Evolutionary conservation across 139 green algal genomes (phyloP).

Genomic region (Eudorina sp.): DNA sequence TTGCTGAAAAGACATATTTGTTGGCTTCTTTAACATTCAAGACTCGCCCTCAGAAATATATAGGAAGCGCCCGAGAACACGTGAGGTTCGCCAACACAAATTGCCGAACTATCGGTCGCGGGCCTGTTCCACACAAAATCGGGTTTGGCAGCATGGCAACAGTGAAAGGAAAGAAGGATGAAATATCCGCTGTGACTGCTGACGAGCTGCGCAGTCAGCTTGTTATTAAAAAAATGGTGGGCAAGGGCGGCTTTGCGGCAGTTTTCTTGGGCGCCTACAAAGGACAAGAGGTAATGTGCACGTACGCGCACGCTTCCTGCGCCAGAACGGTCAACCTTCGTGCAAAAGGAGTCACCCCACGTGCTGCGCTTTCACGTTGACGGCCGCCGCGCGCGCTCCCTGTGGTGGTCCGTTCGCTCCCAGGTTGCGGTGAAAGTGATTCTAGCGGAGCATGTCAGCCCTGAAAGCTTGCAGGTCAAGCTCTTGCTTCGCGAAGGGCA

Average conservation of each 20-base stretch:
- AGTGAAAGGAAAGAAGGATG: slow-evolving; percentile 15
- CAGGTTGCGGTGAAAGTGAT: slow-evolving; percentile 43
- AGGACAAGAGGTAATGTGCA: slow-evolving; percentile 12
- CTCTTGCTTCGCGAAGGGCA: slow-evolving; percentile 32
- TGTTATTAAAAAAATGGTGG: slow-evolving; percentile 2
- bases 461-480: slow-evolving; percentile 10
- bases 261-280: slow-evolving; percentile 29
- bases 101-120: too few species aligned
- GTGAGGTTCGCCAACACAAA: too few species aligned
- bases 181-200: background rate
- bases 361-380: background rate
- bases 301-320: too few species aligned
- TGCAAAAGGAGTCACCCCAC: background rate
- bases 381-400: background rate
- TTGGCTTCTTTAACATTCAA: too few species aligned
- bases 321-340: background rate
- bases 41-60: too few species aligned
- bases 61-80: too few species aligned
- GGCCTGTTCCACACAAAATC: too few species aligned
- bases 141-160: background rate
- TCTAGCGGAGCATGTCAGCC: slow-evolving; percentile 10
- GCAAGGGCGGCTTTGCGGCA: slow-evolving; percentile 32
- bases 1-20: too few species aligned
- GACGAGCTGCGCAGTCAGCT: slow-evolving; percentile 1
- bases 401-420: background rate